Conservation (phyloP, 495 filamentous ascomycete genomes). For the Talaromyces stipitatus region DNA sequence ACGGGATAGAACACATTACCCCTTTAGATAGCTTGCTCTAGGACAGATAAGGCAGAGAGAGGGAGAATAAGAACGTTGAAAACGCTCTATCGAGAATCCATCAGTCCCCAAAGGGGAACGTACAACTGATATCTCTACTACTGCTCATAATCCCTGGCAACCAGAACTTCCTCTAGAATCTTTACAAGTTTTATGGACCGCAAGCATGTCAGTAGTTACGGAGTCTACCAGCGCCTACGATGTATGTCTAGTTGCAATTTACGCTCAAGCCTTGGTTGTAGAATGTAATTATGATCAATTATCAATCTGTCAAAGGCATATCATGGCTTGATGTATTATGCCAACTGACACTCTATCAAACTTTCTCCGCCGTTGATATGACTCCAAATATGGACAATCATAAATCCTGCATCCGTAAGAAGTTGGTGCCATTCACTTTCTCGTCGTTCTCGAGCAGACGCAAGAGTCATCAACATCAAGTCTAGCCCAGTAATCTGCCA, state of each 20-base stretch:
- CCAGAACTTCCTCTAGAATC: no score
- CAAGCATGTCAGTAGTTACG: neutral
- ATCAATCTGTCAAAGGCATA: neutral
- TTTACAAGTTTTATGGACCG: neutral
- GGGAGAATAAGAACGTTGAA: no score
- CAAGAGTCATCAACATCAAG: constrained; percentile 34
- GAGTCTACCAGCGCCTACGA: neutral
- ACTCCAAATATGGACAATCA: constrained; percentile 39
- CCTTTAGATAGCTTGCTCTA: no score
- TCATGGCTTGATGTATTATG: neutral
- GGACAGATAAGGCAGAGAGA: no score
- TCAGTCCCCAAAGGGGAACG: no score
- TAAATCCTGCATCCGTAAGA: constrained; percentile 51
- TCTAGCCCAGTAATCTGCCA: constrained; percentile 37
- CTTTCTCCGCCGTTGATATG: constrained; percentile 15
- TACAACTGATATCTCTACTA: no score
- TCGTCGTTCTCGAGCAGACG: constrained; percentile 27
- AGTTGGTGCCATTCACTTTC: constrained; percentile 16
- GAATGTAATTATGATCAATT: neutral
- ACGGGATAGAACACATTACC: no score
- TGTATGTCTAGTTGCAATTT: neutral
- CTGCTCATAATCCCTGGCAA: no score
- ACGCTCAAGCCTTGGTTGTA: neutral
- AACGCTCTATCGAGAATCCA: no score
- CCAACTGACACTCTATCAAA: constrained; percentile 23